Evolutionary conservation across 2,329 filamentous ascomycete species (phyloP).

Genomic region (Ampelomyces quisqualis): DNA sequence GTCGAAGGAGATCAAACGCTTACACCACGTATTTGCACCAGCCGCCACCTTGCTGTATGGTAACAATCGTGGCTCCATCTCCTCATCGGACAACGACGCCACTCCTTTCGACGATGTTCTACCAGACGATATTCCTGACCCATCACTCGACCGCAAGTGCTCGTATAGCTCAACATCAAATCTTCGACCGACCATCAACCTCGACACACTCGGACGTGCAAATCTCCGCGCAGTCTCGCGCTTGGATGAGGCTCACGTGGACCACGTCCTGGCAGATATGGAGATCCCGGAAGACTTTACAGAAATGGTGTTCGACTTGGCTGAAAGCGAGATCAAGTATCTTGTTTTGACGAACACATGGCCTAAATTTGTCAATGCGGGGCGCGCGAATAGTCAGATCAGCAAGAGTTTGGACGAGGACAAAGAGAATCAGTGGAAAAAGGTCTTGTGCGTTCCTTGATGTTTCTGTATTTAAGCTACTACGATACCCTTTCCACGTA

Average conservation of each 20-base stretch:
- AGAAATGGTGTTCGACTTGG: slow-evolving; percentile 32
- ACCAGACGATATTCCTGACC: slow-evolving; percentile 9
- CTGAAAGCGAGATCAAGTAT: slow-evolving; percentile 41
- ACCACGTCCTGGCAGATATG: slow-evolving; percentile 19
- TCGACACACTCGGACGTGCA: slow-evolving; percentile 31
- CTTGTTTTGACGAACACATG: slow-evolving; percentile 41
- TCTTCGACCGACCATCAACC: slow-evolving; percentile 20
- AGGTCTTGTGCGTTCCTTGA: slow-evolving; percentile 8
- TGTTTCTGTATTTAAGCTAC: neutral
- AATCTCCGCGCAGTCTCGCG: slow-evolving; percentile 31
- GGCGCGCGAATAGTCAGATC: slow-evolving; percentile 21
- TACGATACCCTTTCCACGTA: slow-evolving; percentile 1
- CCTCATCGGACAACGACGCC: slow-evolving; percentile 20
- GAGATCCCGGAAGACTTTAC: slow-evolving; percentile 29
- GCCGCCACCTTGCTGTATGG: slow-evolving; percentile 25
- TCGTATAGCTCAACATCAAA: slow-evolving; percentile 19
- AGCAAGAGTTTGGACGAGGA: slow-evolving; percentile 17
- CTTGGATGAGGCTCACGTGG: slow-evolving; percentile 19
- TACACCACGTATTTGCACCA: slow-evolving; percentile 30
- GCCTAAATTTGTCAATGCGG: slow-evolving; percentile 39
- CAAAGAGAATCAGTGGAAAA: slow-evolving; percentile 14
- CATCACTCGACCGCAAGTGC: slow-evolving; percentile 16
- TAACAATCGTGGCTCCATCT: slow-evolving; percentile 17
- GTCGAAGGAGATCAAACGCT: slow-evolving; percentile 29
- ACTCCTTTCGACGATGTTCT: slow-evolving; percentile 33